Evolutionary conservation across 108 stramenopile species (phyloP), one percentile per base, ranked within the genome.

Genomic region (Discostella pseudostelligera): DNA sequence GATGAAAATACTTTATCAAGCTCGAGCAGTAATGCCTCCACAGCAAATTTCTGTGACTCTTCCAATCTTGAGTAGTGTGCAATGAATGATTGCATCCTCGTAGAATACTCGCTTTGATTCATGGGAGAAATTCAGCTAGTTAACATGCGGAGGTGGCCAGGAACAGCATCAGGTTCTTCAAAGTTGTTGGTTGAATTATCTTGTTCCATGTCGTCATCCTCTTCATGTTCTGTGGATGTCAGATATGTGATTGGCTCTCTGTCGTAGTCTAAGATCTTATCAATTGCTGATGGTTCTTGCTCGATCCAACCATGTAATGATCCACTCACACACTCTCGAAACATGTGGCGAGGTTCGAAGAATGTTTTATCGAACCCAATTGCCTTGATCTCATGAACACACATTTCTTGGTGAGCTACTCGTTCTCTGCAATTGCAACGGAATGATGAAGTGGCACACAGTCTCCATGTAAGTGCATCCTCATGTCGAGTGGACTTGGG

Each of bases 221-320:
- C 17, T 25, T 4, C 25, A 19, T 28, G n/a, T n/a, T n/a, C n/a
- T n/a, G n/a, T n/a, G 2, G 2, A 19, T 1, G 19, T 11, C 11
- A 53, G 48, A 19, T 25, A 53, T 20, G 6, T 29, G 51, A 19
- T 29, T 10, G 51, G 42, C 9, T 43, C 42, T 43, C 7, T 16
- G 6, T 43, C 51, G 12, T 53, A 53, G 3, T 19, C 51, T 2
- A 53, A 13, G 51, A 53, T 53, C 6, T 12, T 11, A 1, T 53
- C 32, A 32, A 32, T 53, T 19, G 9, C 28, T 19, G 12, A 19
- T 14, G 12, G 16, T 29, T 3, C 51, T 53, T 13, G 17, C 51
- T 53, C 51, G 11, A 13, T 14, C 51, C 51, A 53, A 29, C 51
- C 51, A 14, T 28, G 3, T 13, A 53, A 2, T 29, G 51, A 53